A percentile compares a stretch with the other conserved stretches of the same genome.
phyloP scores from a whole-genome alignment of 2,329 filamentous ascomycete genomes.

The Exophiala oligosperma region DNA sequence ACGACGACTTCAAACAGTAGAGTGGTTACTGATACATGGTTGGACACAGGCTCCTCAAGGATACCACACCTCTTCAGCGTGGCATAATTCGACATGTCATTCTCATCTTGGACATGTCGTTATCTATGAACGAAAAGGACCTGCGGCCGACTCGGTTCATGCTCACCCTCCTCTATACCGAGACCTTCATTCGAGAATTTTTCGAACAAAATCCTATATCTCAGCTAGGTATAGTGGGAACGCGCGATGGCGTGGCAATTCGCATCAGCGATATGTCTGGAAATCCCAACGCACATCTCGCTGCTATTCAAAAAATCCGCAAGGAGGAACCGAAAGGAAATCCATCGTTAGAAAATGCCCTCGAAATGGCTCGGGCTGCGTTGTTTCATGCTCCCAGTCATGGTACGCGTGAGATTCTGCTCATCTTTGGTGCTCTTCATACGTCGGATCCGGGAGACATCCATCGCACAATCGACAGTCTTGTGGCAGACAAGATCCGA shows the following conservation, averaged over 20 bases:
- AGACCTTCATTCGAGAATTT: conserved; percentile 87
- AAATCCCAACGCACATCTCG: conserved; percentile 85
- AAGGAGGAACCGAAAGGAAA: conserved; percentile 59
- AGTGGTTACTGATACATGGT: conserved; percentile 7
- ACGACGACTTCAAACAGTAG: neutral
- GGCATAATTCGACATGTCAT: conserved; percentile 97
- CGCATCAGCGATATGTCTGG: conserved; percentile 86
- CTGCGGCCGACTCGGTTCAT: conserved; percentile 84
- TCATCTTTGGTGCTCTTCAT: conserved; percentile 87
- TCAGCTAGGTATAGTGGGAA: conserved; percentile 87
- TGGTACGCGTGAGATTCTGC: conserved; percentile 87
- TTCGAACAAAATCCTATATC: conserved; percentile 99
- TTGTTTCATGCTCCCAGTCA: conserved; percentile 93
- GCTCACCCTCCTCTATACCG: conserved; percentile 76
- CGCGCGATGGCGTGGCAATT: conserved; percentile 87
- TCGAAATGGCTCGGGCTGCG: conserved; percentile 90
- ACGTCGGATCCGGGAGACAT: conserved; percentile 95
- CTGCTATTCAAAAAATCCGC: conserved; percentile 67
- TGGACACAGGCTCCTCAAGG: conserved; percentile 70
- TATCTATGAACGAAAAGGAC: conserved; percentile 94
- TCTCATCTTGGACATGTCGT: conserved; percentile 85
- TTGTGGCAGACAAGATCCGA: conserved; percentile 79
- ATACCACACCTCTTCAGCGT: conserved; percentile 92
- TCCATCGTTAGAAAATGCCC: conserved; percentile 85
- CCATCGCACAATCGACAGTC: conserved; percentile 77